phyloP scores from a whole-genome alignment of 345 rosid species.

The rapeseed (Brassica napus) region Da-Ae NC_063451.1:28116501-28117000 shows the following conservation, averaged over 20 bases:
- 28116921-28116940: not conserved
- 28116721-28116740: too few species aligned
- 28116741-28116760: too few species aligned
- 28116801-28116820: too few species aligned
- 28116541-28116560: not conserved
- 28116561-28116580: not conserved
- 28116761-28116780: too few species aligned
- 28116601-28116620: not conserved
- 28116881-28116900: not conserved
- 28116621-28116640: not conserved
- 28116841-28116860: too few species aligned
- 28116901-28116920: not conserved
- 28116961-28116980: not conserved
- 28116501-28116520: not conserved
- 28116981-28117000: not conserved
- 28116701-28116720: too few species aligned
- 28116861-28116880: too few species aligned
- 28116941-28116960: not conserved
- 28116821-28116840: too few species aligned
- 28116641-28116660: too few species aligned
- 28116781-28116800: too few species aligned
- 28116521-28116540: not conserved
- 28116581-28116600: not conserved
- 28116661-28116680: too few species aligned
- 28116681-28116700: too few species aligned